phyloP scores from a whole-genome alignment of 352 stramenopile species.

The Halophytophthora polymorphica region DNA sequence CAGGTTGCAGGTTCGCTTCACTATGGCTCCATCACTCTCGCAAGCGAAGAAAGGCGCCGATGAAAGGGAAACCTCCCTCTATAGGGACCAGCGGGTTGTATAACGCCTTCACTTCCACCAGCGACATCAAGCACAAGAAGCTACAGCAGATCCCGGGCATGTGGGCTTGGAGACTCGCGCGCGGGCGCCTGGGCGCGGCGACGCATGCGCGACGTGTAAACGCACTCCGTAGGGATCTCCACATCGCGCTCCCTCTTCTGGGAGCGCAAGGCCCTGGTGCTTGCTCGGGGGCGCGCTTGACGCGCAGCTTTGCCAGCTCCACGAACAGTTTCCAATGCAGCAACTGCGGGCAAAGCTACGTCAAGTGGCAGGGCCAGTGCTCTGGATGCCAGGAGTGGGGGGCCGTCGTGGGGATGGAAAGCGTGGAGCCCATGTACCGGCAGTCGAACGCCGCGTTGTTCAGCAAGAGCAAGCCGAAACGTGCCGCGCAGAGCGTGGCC shows the following conservation, averaged over 20 bases:
- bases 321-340: slow-evolving; percentile 39
- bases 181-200: too few relatives aligned
- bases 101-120: too few relatives aligned
- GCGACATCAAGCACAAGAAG: too few relatives aligned
- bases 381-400: slow-evolving; percentile 90
- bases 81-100: slow-evolving; percentile 8
- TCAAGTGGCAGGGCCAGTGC: slow-evolving; percentile 87
- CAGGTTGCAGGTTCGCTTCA: neutral
- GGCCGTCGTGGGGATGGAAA: slow-evolving; percentile 65
- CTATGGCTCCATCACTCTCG: neutral
- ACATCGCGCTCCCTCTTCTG: too few relatives aligned
- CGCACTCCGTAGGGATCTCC: too few relatives aligned
- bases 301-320: slow-evolving; percentile 22
- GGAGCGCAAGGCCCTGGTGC: too few relatives aligned
- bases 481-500: slow-evolving; percentile 27
- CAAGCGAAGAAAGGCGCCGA: neutral
- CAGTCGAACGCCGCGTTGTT: slow-evolving; percentile 59
- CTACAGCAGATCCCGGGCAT: too few relatives aligned
- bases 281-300: too few relatives aligned
- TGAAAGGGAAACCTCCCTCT: slow-evolving; percentile 45
- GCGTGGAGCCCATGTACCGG: slow-evolving; percentile 36
- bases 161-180: too few relatives aligned
- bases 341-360: slow-evolving; percentile 60
- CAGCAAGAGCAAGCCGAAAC: slow-evolving; percentile 33
- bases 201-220: too few relatives aligned